phyloP scores from a whole-genome alignment of 2,329 filamentous ascomycete species.

The Lasiodiplodia citricola region DNA sequence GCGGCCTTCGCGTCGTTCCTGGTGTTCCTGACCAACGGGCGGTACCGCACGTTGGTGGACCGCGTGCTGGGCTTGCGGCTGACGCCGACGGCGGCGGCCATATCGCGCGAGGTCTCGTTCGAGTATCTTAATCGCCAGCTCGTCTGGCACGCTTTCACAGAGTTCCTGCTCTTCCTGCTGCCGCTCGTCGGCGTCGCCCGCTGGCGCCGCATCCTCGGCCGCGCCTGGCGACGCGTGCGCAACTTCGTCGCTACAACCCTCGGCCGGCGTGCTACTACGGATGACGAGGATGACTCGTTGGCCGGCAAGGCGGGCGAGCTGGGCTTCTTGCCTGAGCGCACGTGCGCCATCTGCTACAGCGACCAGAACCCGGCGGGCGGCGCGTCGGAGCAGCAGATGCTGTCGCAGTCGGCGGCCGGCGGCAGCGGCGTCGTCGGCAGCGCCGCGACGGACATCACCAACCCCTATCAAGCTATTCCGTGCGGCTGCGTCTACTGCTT shows the following conservation, averaged over 20 bases:
- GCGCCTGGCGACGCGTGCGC: slow-evolving; percentile 83
- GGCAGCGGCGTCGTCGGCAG: slow-evolving; percentile 76
- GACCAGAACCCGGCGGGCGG: slow-evolving; percentile 78
- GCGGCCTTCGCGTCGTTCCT: slow-evolving; percentile 86
- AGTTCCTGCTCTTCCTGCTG: slow-evolving; percentile 96
- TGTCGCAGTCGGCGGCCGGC: slow-evolving; percentile 60
- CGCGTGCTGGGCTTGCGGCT: slow-evolving; percentile 83
- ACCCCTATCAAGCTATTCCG: slow-evolving; percentile 88
- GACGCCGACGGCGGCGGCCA: slow-evolving; percentile 75
- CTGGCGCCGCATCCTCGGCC: slow-evolving; percentile 87
- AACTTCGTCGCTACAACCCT: slow-evolving; percentile 59
- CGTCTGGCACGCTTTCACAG: slow-evolving; percentile 99
- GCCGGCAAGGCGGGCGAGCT: slow-evolving; percentile 71
- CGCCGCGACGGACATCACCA: slow-evolving; percentile 90
- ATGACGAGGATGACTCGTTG: slow-evolving; percentile 50
- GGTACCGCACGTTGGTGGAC: slow-evolving; percentile 90
- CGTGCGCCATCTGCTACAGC: slow-evolving; percentile 95
- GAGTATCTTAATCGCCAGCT: slow-evolving; percentile 97
- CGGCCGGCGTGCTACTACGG: background rate
- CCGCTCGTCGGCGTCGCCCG: slow-evolving; percentile 93
- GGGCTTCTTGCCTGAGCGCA: slow-evolving; percentile 86
- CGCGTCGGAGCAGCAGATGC: slow-evolving; percentile 73
- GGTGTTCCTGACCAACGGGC: slow-evolving; percentile 87
- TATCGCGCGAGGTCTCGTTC: slow-evolving; percentile 91
- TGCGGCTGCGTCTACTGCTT: slow-evolving; percentile 97